Conservation (phyloP, 352 stramenopile species). For the Ophiocytium majus region DNA sequence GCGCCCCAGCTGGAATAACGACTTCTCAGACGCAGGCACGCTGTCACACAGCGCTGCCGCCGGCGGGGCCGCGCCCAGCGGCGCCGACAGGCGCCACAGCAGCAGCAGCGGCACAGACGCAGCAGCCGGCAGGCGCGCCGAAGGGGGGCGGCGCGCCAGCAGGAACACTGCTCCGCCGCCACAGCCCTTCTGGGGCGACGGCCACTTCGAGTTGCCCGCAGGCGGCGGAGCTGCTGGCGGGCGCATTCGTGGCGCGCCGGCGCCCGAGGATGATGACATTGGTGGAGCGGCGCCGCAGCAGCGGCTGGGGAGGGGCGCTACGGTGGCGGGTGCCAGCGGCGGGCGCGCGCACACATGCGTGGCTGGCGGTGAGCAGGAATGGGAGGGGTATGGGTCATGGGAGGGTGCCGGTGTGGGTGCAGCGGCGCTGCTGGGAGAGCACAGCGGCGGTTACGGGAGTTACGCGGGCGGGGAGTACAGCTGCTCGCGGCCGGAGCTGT, state of each 20-base stretch:
- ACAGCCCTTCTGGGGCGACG: no score
- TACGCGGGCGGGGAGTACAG: background rate
- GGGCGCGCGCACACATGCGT: background rate
- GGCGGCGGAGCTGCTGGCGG: no score
- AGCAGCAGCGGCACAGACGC: conserved; percentile 26
- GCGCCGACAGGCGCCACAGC: background rate
- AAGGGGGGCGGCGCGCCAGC: no score
- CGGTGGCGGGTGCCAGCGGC: conserved; percentile 21
- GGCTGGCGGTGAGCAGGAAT: background rate
- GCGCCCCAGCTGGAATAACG: background rate
- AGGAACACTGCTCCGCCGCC: no score
- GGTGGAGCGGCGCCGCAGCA: no score
- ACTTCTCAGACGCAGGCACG: background rate
- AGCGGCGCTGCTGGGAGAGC: background rate
- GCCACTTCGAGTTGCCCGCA: no score
- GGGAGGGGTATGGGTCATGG: background rate
- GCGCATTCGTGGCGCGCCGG: no score
- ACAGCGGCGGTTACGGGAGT: conserved; percentile 6
- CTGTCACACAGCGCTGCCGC: background rate
- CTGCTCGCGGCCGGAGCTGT: background rate
- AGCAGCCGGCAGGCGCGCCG: no score
- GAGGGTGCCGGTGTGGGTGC: background rate
- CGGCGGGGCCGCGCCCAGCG: background rate
- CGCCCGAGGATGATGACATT: no score
- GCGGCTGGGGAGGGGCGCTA: no score